Base-by-base conservation (phyloP, 164 flowering plant species). In the Santalum album region DNA sequence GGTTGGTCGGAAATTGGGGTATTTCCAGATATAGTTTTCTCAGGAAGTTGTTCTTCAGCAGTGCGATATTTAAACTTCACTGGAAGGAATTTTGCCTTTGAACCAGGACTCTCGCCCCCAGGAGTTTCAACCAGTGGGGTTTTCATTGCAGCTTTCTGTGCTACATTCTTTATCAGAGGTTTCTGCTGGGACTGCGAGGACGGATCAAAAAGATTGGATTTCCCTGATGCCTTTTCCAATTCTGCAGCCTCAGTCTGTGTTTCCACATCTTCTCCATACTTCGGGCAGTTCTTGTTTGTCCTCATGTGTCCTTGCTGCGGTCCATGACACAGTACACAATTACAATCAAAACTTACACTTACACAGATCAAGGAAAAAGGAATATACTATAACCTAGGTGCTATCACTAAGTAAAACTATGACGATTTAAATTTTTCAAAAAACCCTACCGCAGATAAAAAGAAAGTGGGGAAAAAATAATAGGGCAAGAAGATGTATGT, bases 281-380 rank as follows among this genome's bases (percentile, higher is more conserved):
- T 83, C 44, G 99, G 99, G 74, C 99, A 92, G 68, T 89, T 76
- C 71, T 92, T 92, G 75, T 89, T 92, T 55, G 99, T 92, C 73
- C 90, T 75, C 99, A 92, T 89, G 71, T 92, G 99, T 56, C 99
- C 99, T 63, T 66, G 75, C 96, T 92, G n/a, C n/a, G 79, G 43
- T 61, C 25, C 48, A 53, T 29, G 34, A 29, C n/a, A n/a, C n/a
- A n/a, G n/a, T n/a, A n/a, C n/a, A n/a, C n/a, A n/a, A n/a, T n/a
- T n/a, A n/a, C n/a, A n/a, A n/a, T n/a, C n/a, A n/a, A n/a, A n/a
- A n/a, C n/a, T n/a, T n/a, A n/a, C n/a, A n/a, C n/a, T n/a, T n/a
- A n/a, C n/a, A n/a, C n/a, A n/a, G n/a, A n/a, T n/a, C n/a, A n/a
- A n/a, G n/a, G n/a, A n/a, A n/a, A n/a, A n/a, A n/a, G n/a, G n/a